Evolutionary conservation across 805 yeast genomes (phyloP).

Genomic region (Scheffersomyces coipomensis): DNA sequence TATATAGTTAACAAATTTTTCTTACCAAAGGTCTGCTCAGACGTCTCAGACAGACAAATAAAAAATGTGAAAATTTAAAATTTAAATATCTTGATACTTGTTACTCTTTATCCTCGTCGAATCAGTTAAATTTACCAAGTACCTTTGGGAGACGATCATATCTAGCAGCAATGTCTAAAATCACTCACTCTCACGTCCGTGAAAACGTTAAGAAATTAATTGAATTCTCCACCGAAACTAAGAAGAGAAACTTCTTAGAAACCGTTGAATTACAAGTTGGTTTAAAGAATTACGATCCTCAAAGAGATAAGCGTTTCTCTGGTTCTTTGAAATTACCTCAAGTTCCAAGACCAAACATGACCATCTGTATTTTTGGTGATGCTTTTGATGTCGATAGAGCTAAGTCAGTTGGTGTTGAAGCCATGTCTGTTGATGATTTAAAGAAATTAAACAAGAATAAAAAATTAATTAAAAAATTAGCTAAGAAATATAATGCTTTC

Average conservation of each 20-base stretch:
- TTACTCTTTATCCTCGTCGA: conserved; percentile 52
- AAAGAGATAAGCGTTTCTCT: conserved; percentile 99
- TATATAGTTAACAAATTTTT: not conserved
- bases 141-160: conserved; percentile 72
- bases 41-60: too few species aligned
- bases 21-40: not conserved
- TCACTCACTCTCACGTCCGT: conserved; percentile 91
- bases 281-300: conserved; percentile 99
- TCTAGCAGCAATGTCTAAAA: conserved; percentile 69
- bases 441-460: conserved; percentile 99
- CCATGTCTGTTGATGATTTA: conserved; percentile 99
- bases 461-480: conserved; percentile 98
- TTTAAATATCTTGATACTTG: not conserved
- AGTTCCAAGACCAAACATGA: conserved; percentile 99
- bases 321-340: conserved; percentile 97
- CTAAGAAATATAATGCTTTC: conserved; percentile 99
- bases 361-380: conserved; percentile 99
- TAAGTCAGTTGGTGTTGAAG: conserved; percentile 97
- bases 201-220: conserved; percentile 92
- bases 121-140: conserved; percentile 46
- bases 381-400: conserved; percentile 99
- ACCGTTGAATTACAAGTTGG: conserved; percentile 99
- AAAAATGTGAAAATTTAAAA: not conserved
- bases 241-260: conserved; percentile 99
- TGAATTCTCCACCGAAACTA: conserved; percentile 87